Percentiles rank a stretch among this genome's conserved stretches.
These are phyloP conservation scores for Candida railenensis DNA, from an alignment of 805 yeast genomes.

Conservation along the genomic window DNA sequence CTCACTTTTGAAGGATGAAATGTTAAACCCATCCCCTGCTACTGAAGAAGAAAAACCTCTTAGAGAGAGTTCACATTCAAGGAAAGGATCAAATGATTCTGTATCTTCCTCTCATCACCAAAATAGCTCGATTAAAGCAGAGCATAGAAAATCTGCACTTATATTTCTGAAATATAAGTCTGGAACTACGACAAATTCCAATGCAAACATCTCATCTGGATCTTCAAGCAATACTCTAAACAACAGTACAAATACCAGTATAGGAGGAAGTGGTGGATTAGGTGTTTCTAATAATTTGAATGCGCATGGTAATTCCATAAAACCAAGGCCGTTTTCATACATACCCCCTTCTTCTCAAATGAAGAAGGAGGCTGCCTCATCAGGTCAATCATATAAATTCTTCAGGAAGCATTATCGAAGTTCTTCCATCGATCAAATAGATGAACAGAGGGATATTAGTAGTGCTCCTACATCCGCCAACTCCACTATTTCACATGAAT, in stretches of 20 bases:
- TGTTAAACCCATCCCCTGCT: background rate
- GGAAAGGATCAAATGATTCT: slow-evolving; percentile 17
- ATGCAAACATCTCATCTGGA: slow-evolving; percentile 8
- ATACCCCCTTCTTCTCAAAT: slow-evolving; percentile 29
- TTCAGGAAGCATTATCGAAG: slow-evolving; percentile 66
- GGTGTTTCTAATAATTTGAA: background rate
- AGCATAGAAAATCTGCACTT: slow-evolving; percentile 33
- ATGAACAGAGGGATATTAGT: slow-evolving; percentile 18
- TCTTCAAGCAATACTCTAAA: no score
- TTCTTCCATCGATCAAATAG: slow-evolving; percentile 49
- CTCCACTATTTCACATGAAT: slow-evolving; percentile 1
- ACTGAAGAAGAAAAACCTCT: background rate
- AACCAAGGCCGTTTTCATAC: slow-evolving; percentile 39
- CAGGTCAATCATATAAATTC: slow-evolving; percentile 32
- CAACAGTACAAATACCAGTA: background rate
- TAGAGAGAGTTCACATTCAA: background rate
- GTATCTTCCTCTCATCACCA: slow-evolving; percentile 12
- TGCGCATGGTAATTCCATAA: slow-evolving; percentile 9
- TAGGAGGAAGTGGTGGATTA: background rate
- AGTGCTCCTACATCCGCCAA: slow-evolving; percentile 25
- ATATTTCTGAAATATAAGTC: slow-evolving; percentile 23
- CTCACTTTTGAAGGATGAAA: slow-evolving; percentile 16
- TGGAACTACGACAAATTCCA: slow-evolving; percentile 4
- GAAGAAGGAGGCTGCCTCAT: background rate
- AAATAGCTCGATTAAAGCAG: slow-evolving; percentile 16